Evolutionary conservation across 345 rosid genomes (phyloP), one percentile per base, ranked within the genome.

Genomic region (Linum usitatissimum): DNA sequence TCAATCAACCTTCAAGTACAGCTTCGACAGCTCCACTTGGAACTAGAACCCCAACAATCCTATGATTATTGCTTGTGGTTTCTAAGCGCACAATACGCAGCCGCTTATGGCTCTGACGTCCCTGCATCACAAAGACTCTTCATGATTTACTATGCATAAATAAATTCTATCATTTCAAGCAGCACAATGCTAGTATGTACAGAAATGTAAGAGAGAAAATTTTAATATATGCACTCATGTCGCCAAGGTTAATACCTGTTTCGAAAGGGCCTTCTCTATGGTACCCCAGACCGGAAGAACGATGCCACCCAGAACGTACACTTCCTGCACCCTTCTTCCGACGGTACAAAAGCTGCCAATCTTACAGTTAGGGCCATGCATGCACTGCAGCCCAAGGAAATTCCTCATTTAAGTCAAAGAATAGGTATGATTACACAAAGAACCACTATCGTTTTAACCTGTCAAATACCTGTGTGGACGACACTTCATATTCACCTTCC

Each of bases 221-320:
- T 20, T 9, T 8, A 18, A 28, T 28, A 28, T 10, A 55, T 28
- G 23, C 18, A 9, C 14, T 20, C 3, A 9, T 20, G 59, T 18
- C 0, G 59, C 20, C 18, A 55, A 19, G 18, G 6, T 55, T 66
- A 40, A 65, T 66, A 87, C 99, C 88, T 90, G 99, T 83, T 90
- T 89, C 64, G 93, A 81, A 57, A 93, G 91, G 70, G 97, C 97
- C 79, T 83, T 87, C 81, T 87, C 99, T 23, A 93, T 83, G 10
- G 99, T 84, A 62, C 99, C 99, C 99, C 99, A 93, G 38, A 93
- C 83, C 40, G 99, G 96, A 77, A 93, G 88, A 84, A 86, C 89
- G 63, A 93, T 86, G 61, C 99, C 99, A 62, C 99, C 99, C 72
- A 93, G 81, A 71, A 93, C 87, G 63, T 86, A 86, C 21, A 93